A percentile compares a stretch with the other conserved stretches of the same genome.
These are phyloP conservation scores for Penicillium verhagenii DNA, from an alignment of 495 filamentous ascomycete genomes.

Conservation along the genomic window DNA sequence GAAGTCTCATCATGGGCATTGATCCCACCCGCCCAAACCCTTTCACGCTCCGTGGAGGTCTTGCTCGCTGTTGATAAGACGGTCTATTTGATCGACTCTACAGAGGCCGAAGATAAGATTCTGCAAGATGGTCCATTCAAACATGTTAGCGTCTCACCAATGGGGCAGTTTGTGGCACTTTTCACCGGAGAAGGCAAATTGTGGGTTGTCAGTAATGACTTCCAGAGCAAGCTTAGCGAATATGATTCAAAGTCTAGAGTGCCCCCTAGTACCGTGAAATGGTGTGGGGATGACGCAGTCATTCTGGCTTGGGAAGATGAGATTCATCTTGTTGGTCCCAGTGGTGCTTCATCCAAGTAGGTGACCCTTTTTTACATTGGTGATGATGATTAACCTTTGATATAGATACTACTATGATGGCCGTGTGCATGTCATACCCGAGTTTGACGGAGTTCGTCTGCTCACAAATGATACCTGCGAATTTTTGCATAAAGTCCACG, in stretches of 20 bases:
- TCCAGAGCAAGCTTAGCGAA: slow-evolving; percentile 86
- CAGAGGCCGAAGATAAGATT: slow-evolving; percentile 83
- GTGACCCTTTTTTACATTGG: slow-evolving; percentile 2
- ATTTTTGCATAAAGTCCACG: slow-evolving; percentile 88
- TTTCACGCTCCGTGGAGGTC: slow-evolving; percentile 95
- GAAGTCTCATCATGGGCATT: slow-evolving; percentile 85
- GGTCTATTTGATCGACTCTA: slow-evolving; percentile 75
- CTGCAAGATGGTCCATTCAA: slow-evolving; percentile 90
- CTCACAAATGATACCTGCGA: slow-evolving; percentile 92
- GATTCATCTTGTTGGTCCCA: slow-evolving; percentile 89
- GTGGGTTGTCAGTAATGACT: slow-evolving; percentile 93
- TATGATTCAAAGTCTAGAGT: slow-evolving; percentile 85
- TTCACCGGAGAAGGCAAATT: slow-evolving; percentile 84
- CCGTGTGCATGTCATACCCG: slow-evolving; percentile 83
- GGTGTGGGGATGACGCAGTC: slow-evolving; percentile 95
- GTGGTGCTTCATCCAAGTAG: slow-evolving; percentile 69
- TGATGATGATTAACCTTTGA: slow-evolving; percentile 10
- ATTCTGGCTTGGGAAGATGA: slow-evolving; percentile 97
- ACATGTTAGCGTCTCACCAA: slow-evolving; percentile 85
- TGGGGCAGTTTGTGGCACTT: slow-evolving; percentile 81
- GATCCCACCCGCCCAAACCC: slow-evolving; percentile 82
- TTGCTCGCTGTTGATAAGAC: slow-evolving; percentile 83
- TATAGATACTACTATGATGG: slow-evolving; percentile 85
- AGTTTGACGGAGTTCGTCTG: slow-evolving; percentile 83
- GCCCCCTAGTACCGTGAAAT: slow-evolving; percentile 83